Evolutionary conservation across 345 rosid genomes (phyloP).

Genomic region (Euphorbia tirucalli): DNA sequence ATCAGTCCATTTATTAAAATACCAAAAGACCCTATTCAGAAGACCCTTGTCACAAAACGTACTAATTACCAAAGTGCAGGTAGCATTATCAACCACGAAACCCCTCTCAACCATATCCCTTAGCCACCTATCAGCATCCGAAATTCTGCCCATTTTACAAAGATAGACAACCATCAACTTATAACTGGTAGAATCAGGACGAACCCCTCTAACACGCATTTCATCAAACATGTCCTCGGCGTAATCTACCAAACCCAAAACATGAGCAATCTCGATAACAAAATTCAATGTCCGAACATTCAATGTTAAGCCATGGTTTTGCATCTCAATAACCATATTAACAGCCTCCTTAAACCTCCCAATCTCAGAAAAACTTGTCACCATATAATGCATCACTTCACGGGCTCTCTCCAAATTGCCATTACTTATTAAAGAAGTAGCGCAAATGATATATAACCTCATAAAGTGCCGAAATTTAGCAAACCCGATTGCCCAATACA

Average conservation of each 20-base stretch:
- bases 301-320: conserved; percentile 61
- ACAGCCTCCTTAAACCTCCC: conserved; percentile 72
- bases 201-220: conserved; percentile 64
- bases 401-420: conserved; percentile 64
- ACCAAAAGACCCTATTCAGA: conserved; percentile 57
- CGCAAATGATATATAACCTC: conserved; percentile 69
- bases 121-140: conserved; percentile 72
- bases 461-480: conserved; percentile 67
- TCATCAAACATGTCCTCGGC: conserved; percentile 72
- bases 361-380: conserved; percentile 64
- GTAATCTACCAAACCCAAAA: conserved; percentile 51
- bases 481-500: conserved; percentile 58
- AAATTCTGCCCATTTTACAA: conserved; percentile 56
- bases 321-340: conserved; percentile 69
- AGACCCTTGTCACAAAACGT: conserved; percentile 60
- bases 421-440: conserved; percentile 54
- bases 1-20: conserved; percentile 57
- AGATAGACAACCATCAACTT: conserved; percentile 63
- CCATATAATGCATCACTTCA: conserved; percentile 64
- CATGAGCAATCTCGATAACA: conserved; percentile 38
- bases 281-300: conserved; percentile 44
- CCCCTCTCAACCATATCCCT: conserved; percentile 61
- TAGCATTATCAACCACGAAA: conserved; percentile 62
- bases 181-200: conserved; percentile 51
- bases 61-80: conserved; percentile 55